Conservation (phyloP, 2,329 filamentous ascomycete genomes). For the Orbilia blumenaviensis region DNA sequence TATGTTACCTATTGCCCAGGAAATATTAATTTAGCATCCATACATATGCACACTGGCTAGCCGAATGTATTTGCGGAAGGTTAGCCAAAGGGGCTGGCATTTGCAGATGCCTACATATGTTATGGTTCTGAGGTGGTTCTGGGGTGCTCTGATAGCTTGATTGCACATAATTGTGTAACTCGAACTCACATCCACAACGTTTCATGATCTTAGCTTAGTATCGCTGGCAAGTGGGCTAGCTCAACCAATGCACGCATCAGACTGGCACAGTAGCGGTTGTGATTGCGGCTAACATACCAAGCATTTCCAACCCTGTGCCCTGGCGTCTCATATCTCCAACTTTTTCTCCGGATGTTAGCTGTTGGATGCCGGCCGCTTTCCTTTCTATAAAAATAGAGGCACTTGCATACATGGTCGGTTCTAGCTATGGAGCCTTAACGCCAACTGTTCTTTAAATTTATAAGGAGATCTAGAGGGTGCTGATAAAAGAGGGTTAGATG, state of each 20-base stretch:
- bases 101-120: too few relatives aligned
- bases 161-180: neutral
- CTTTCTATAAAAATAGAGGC: slow-evolving; percentile 1
- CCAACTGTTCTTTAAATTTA: slow-evolving; percentile 12
- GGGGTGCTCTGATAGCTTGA: too few relatives aligned
- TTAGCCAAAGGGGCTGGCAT: too few relatives aligned
- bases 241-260: neutral
- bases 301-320: too few relatives aligned
- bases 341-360: neutral
- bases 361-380: neutral
- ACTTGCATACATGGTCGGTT: neutral
- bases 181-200: neutral
- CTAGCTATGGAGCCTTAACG: neutral
- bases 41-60: too few relatives aligned
- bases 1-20: too few relatives aligned
- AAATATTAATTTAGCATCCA: too few relatives aligned
- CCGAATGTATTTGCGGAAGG: neutral
- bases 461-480: neutral
- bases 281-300: slow-evolving; percentile 31
- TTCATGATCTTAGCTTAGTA: neutral
- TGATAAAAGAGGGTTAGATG: neutral
- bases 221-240: neutral
- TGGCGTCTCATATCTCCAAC: slow-evolving; percentile 26
- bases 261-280: slow-evolving; percentile 22
- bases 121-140: too few relatives aligned